These are phyloP conservation scores for Candida saitoana DNA, from an alignment of 805 yeast species.

Conservation along the genomic window DNA sequence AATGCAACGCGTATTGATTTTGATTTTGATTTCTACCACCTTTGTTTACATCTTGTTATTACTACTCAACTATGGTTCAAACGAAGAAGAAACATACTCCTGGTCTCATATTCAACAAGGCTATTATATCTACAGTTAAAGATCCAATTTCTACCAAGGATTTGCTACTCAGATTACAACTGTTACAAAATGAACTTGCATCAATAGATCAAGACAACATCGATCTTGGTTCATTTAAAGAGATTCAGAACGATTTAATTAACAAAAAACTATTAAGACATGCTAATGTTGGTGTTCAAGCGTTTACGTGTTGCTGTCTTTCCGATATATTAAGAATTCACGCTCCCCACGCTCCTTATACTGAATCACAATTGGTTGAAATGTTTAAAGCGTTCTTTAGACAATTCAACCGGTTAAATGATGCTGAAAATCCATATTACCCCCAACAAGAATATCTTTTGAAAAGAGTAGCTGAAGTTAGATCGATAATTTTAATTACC, in stretches of 20 bases:
- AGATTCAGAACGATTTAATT: constrained; percentile 48
- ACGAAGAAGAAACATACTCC: background rate
- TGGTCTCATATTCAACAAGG: constrained; percentile 25
- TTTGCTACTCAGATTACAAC: constrained; percentile 51
- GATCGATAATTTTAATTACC: constrained; percentile 67
- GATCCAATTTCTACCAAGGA: constrained; percentile 61
- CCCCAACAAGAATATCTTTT: constrained; percentile 61
- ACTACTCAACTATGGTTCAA: background rate
- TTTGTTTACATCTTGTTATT: background rate
- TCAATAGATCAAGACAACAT: constrained; percentile 57
- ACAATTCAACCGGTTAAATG: constrained; percentile 55
- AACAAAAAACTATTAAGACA: constrained; percentile 57
- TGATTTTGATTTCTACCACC: background rate
- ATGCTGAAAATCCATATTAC: constrained; percentile 56
- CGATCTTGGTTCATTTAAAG: constrained; percentile 39
- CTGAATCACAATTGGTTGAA: constrained; percentile 55
- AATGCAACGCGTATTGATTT: background rate
- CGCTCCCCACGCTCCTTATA: constrained; percentile 90
- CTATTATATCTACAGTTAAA: constrained; percentile 53
- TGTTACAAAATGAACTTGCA: constrained; percentile 60
- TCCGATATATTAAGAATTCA: constrained; percentile 71
- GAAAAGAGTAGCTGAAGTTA: constrained; percentile 67
- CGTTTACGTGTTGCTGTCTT: constrained; percentile 66
- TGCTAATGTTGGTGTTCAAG: constrained; percentile 64
- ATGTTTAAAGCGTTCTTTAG: constrained; percentile 63